Base-by-base conservation (phyloP, 2,329 filamentous ascomycete genomes). In the Hypoxylon sp. region DNA sequence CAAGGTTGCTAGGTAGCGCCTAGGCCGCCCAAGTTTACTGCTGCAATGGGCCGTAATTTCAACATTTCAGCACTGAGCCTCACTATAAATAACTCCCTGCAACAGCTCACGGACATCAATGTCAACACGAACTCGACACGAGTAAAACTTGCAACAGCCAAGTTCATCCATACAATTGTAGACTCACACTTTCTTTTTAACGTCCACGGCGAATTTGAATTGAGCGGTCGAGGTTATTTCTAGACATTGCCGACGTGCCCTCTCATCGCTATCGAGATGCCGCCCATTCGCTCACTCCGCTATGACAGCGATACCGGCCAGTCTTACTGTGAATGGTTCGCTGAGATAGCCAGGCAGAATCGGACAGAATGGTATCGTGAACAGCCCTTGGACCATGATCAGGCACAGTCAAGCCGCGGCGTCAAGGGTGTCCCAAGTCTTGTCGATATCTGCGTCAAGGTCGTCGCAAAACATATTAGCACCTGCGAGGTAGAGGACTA, bases 391-490 rank as follows among this genome's bases (percentile, higher is more conserved):
- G 9, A 9, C 2, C 9, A n/a, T 26, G 8, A 11, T 14, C 37
- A 29, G 14, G 13, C 26, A 11, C 17, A 19, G 35, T 1, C 61
- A 14, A 65, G 56, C 17, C 48, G 48, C 22, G 76, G 76, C 33
- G 63, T 57, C 31, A 77, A 72, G 8, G 81, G 82, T 0, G 76
- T 80, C 8, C 77, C 81, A 3, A 77, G 79, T 35, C 73, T 84
- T 26, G 73, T 80, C 17, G 81, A 82, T 37, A 82, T 82, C 76
- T 71, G 77, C n/a, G 78, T 79, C 44, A 76, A 77, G 33, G 72
- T 80, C n/a, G 67, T 82, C 14, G 80, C 78, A 1, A 73, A 79
- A 26, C 81, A 83, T 37, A 76, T 82, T 11, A 78, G 78, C 22
- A 72, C 77, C 42, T 72, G 82, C 8, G 76, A 79, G 2, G 70